These are phyloP conservation scores for Baorangia bicolor DNA, from an alignment of 768 basidiomycete species.

Conservation along the genomic window DNA sequence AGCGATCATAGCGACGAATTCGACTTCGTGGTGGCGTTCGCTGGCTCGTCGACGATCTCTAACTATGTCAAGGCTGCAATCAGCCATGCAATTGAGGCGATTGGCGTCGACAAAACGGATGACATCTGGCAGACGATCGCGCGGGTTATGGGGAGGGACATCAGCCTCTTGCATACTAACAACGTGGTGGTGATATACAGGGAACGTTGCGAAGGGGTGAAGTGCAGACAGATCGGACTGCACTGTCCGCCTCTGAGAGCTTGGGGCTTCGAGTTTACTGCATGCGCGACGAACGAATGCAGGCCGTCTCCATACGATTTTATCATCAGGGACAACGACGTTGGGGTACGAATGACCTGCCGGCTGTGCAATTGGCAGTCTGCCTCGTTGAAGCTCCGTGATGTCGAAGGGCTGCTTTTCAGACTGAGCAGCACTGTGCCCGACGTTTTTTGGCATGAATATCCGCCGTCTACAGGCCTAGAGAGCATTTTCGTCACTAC, in stretches of 20 bases:
- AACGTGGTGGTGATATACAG: background rate
- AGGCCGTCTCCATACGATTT: background rate
- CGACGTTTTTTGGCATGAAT: background rate
- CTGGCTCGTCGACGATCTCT: background rate
- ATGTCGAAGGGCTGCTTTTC: background rate
- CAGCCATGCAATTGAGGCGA: background rate
- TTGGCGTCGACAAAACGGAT: background rate
- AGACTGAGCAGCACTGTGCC: background rate
- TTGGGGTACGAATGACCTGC: background rate
- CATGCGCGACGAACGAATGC: background rate
- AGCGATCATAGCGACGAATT: background rate
- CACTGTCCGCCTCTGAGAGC: background rate
- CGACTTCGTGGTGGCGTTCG: background rate
- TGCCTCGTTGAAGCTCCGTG: accelerated
- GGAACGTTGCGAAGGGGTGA: background rate
- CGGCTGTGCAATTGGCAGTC: background rate
- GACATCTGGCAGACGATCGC: background rate
- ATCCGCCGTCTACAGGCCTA: background rate
- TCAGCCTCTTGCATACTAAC: background rate
- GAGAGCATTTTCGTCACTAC: background rate
- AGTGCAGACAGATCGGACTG: background rate
- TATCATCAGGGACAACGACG: background rate
- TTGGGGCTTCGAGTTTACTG: background rate
- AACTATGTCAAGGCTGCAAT: background rate
- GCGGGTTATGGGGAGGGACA: background rate